Evolutionary conservation across 1,284 basidiomycete species (phyloP), one percentile per base, ranked within the genome.

Genomic region (Tilletia indica): DNA sequence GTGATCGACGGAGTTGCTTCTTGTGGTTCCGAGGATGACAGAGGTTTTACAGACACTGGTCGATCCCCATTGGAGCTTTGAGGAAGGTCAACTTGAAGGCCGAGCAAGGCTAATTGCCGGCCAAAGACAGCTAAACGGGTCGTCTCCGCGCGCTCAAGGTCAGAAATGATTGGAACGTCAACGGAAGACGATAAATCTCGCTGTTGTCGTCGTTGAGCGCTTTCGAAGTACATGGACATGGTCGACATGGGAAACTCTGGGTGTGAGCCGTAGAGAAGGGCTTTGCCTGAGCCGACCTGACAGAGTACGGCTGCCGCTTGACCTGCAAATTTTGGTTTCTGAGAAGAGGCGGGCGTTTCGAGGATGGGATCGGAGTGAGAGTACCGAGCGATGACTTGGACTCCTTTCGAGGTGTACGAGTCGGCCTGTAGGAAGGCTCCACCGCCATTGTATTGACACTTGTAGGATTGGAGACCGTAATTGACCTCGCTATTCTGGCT

Each of bases 211-310:
- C 31, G 5, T 6, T 54, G 19, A n/a, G 21, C 14, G 3, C 21
- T 39, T n/a, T 64, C 31, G 25, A 64, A 38, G 61, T 38, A 42
- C 36, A 42, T 14, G 47, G 73, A 51, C 39, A 54, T 25, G 49
- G 38, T 76, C 75, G 2, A 86, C 72, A 45, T 79, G 2, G 90
- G 86, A 76, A 89, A 89, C 80, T 92, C 92, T 25, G 90, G 86
- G 77, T 89, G 90, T 0, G 89, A 86, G 2, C 88, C 87, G 87
- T 89, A 91, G 5, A 92, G 85, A 1, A 89, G 82, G 0, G 89
- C 88, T 36, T 85, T 87, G 2, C 92, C 92, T 25, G 83, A 79
- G 0, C 89, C 89, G n/a, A 89, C 85, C 0, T 76, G 79, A 56
- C 86, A 88, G 3, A 85, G 81, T 4, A 90, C 86, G 0, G 86